These are phyloP conservation scores for Alternaria angustiovoidea DNA, from an alignment of 2,329 filamentous ascomycete species.

Conservation along the genomic window DNA sequence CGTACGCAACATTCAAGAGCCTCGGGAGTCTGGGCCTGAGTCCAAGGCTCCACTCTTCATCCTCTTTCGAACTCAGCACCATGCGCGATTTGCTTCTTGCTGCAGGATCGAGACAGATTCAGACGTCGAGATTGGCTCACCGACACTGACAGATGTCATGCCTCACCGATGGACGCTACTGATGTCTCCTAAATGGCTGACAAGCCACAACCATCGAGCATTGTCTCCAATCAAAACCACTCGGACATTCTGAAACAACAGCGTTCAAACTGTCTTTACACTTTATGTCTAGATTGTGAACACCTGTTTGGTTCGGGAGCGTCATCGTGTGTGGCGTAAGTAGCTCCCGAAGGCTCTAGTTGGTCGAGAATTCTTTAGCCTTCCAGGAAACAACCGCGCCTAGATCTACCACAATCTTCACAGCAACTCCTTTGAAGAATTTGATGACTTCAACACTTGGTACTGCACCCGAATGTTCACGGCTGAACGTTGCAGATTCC, in stretches of 20 bases:
- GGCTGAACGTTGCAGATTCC: neutral
- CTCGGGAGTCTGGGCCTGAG: neutral
- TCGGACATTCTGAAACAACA: neutral
- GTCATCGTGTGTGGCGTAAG: neutral
- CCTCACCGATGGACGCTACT: neutral
- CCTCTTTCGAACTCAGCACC: slow-evolving; percentile 1
- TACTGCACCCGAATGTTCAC: neutral
- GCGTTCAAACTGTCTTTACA: neutral
- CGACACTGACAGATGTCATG: slow-evolving; percentile 1
- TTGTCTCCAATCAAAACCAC: neutral
- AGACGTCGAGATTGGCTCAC: slow-evolving; percentile 2
- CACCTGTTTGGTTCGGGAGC: slow-evolving; percentile 3
- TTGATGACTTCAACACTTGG: neutral
- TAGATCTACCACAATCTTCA: neutral
- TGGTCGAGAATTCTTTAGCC: slow-evolving; percentile 1
- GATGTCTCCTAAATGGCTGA: neutral
- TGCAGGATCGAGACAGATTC: neutral
- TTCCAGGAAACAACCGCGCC: neutral
- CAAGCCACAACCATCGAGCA: neutral
- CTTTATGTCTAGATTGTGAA: neutral
- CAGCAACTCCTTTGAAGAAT: neutral
- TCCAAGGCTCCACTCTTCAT: neutral
- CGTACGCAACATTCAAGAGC: slow-evolving; percentile 1
- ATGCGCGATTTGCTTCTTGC: slow-evolving; percentile 2
- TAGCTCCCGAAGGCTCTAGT: neutral